A percentile compares a stretch with the other conserved stretches of the same genome.
Evolutionary conservation across 2,329 filamentous ascomycete genomes (phyloP).

Genomic region (Colletotrichum tropicicola): DNA sequence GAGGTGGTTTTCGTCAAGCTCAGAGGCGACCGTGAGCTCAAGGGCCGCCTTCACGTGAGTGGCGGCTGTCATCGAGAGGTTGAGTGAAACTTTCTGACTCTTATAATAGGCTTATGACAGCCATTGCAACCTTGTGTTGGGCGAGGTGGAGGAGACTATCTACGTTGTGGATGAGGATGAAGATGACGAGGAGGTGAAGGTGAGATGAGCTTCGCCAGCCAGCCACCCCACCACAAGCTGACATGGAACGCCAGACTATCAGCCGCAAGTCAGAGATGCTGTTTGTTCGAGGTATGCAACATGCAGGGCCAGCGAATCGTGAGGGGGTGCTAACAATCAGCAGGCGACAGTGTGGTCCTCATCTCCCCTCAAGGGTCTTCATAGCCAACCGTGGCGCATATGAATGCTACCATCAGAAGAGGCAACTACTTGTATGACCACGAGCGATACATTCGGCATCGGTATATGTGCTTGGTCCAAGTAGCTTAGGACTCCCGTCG

Average conservation of each 20-base stretch:
- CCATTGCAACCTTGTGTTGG: constrained; percentile 96
- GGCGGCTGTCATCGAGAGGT: constrained; percentile 23
- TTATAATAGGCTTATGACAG: constrained; percentile 87
- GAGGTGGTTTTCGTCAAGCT: constrained; percentile 98
- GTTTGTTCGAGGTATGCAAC: constrained; percentile 85
- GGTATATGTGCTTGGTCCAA: background rate
- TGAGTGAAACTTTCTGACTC: constrained; percentile 15
- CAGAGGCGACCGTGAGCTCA: constrained; percentile 92
- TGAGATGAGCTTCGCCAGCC: constrained; percentile 46
- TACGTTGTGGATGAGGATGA: constrained; percentile 93
- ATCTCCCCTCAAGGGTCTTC: constrained; percentile 69
- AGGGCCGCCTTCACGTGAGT: constrained; percentile 91
- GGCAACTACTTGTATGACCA: too few relatives aligned
- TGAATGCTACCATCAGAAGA: too few relatives aligned
- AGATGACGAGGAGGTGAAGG: constrained; percentile 79
- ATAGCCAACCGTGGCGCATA: constrained; percentile 31
- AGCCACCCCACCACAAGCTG: background rate
- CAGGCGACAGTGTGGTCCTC: constrained; percentile 78
- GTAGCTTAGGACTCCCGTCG: background rate
- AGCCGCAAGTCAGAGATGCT: constrained; percentile 99
- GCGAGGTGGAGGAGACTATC: constrained; percentile 97
- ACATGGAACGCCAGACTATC: constrained; percentile 70
- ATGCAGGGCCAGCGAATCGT: background rate
- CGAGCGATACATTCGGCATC: too few relatives aligned
- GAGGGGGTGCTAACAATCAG: constrained; percentile 34